Base-by-base conservation (phyloP, 2,329 filamentous ascomycete genomes). In the Akanthomyces lecanii region DNA sequence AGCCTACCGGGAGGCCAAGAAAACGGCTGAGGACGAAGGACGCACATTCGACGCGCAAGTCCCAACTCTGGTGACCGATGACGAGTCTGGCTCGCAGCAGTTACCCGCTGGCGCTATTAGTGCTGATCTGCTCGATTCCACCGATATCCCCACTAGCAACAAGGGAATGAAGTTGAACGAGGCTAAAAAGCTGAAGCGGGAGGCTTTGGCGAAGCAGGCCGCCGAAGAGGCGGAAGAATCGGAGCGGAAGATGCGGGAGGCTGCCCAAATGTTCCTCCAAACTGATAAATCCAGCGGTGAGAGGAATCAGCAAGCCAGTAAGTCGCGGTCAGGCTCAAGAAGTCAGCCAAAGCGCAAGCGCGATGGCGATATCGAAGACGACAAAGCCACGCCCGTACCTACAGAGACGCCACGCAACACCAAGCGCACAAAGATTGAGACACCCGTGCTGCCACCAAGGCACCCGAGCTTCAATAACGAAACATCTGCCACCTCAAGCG, bases 161-260 rank as follows among this genome's bases (percentile, higher is more conserved):
- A 82, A 89, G 58, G 89, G 89, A 10, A 90, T 92, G 86, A 89
- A 90, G 70, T 79, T 92, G 28, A 92, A 92, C 70, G 89, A 91
- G 68, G 87, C 90, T 3, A 92, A 91, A 75, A 90, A 89, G 71
- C 76, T 89, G 12, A 91, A 91, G 75, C 80, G 85, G 61, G 86
- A 90, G 72, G 83, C 85, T 6, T 75, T 87, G 66, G 85, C 83
- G 14, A 85, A 85, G 67, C 78, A 82, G 67, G 85, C 85, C 1
- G 85, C 83, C 1, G 84, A 87, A 65, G 85, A 88, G 69, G 85
- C 85, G 18, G 82, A 85, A 69, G 81, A 83, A 67, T 83, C 82
- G 10, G 81, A 80, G 18, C 77, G 80, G 18, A 83, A 82, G 69
- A 80, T 84, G 76, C 75, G 76, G 10, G 78, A 81, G 67, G 74